phyloP scores from a whole-genome alignment of 2,329 filamentous ascomycete species.

The Thermoascus crustaceus region DNA sequence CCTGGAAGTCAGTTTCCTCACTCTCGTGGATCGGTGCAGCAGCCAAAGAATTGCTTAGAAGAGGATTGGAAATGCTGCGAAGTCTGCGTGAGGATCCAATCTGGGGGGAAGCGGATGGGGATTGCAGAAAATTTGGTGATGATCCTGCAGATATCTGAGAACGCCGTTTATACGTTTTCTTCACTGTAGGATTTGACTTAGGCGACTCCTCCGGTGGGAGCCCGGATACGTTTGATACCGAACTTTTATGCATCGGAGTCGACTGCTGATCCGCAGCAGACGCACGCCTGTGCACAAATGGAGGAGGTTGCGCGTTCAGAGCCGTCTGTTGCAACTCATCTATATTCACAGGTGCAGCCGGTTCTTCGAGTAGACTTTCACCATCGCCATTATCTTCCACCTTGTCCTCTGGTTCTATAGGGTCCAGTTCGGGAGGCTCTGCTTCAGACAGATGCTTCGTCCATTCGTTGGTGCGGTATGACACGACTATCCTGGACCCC shows the following conservation, averaged over 20 bases:
- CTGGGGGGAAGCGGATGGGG: too few species aligned
- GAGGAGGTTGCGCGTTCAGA: slow-evolving; percentile 40
- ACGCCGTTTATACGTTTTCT: too few species aligned
- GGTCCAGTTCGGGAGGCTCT: slow-evolving; percentile 58
- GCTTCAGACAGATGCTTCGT: slow-evolving; percentile 78
- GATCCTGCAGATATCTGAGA: too few species aligned
- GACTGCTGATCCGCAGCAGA: slow-evolving; percentile 7
- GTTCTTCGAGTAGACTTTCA: too few species aligned
- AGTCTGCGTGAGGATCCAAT: too few species aligned
- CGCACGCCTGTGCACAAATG: slow-evolving; percentile 21
- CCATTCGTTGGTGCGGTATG: slow-evolving; percentile 92
- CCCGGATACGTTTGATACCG: slow-evolving; percentile 10
- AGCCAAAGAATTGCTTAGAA: slow-evolving; percentile 13
- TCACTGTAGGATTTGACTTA: too few species aligned
- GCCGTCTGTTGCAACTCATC: slow-evolving; percentile 59
- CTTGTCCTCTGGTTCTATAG: slow-evolving; percentile 34
- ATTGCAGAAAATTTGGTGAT: too few species aligned
- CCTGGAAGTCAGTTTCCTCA: slow-evolving; percentile 10
- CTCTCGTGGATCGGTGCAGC: slow-evolving; percentile 8
- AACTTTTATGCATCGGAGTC: slow-evolving; percentile 11
- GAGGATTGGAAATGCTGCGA: slow-evolving; percentile 17
- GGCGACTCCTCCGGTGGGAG: slow-evolving; percentile 1
- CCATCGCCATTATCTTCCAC: slow-evolving; percentile 21
- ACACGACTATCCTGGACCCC: slow-evolving; percentile 67
- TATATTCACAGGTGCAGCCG: slow-evolving; percentile 54